Base-by-base conservation (phyloP, 352 stramenopile species). In the Globisporangium paddicum region DNA sequence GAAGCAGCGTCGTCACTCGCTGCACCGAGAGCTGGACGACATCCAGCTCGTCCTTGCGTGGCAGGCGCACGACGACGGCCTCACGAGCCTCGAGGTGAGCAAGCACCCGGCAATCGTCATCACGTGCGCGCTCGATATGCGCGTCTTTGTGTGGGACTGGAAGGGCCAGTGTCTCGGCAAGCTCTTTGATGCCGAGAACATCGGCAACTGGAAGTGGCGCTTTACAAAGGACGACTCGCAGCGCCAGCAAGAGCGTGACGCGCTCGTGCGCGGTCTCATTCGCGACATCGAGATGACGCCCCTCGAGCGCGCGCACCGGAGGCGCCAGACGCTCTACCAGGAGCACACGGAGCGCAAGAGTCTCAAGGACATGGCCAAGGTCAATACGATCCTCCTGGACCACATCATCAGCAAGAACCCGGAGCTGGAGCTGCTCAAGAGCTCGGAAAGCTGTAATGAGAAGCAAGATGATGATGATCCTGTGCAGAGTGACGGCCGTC, bases 61-160 rank as follows among this genome's bases (percentile, higher is more conserved):
- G 79, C 42, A 76, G 18, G 79, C 79, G 6, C 79, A 89, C 41
- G 16, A 30, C 0, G 79, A 87, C 37, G 71, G 62, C 5, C 56
- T 87, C 35, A 87, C 75, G 18, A 87, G 73, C 47, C 46, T 87
- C 11, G 79, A 87, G 47, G 65, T 89, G 4, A 77, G 66, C 50
- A 75, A 68, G 16, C 67, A 87, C 30, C 82, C 82, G 1, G 78
- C 88, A 32, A 77, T 91, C 37, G 19, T 89, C 1, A 55, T 89
- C 8, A 89, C 79, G 0, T 89, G 79, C 55, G 68, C 66, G 6
- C 54, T 89, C 42, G 82, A 91, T 52, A 87, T 84, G 69, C 65
- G 68, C 2, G 77, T 91, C 4, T 89, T 79, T 52, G 66, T 91
- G 5, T 91, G 79, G 82, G 73, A 77, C 41, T 91, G 82, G 82